phyloP scores from a whole-genome alignment of 2,329 filamentous ascomycete genomes.

The Dactylonectria macrodidyma region DNA sequence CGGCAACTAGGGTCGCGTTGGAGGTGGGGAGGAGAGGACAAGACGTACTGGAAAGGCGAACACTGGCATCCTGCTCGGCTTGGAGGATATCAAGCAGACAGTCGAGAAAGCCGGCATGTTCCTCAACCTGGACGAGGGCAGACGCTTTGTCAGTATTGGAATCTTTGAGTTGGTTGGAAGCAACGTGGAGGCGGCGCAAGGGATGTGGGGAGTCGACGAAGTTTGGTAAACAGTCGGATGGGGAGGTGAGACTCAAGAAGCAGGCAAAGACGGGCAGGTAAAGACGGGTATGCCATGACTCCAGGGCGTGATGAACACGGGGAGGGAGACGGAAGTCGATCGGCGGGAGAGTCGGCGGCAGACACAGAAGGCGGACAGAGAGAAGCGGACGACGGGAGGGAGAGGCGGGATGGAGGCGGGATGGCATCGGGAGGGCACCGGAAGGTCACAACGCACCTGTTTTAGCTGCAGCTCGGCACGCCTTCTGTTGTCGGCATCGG shows the following conservation, averaged over 20 bases:
- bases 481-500: conserved; percentile 81
- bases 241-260: conserved; percentile 13
- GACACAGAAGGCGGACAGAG: conserved; percentile 12
- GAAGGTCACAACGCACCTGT: conserved; percentile 70
- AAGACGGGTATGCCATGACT: conserved; percentile 3
- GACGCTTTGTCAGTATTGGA: conserved; percentile 39
- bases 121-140: conserved; percentile 78
- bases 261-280: conserved; percentile 21
- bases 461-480: conserved; percentile 87
- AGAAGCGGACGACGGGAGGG: conserved; percentile 18
- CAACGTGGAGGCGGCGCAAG: conserved; percentile 31
- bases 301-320: conserved; percentile 8
- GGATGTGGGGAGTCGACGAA: conserved; percentile 31
- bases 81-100: conserved; percentile 92
- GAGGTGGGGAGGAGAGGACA: conserved; percentile 33
- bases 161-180: conserved; percentile 1
- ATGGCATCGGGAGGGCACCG: conserved; percentile 8
- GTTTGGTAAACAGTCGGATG: conserved; percentile 23
- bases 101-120: conserved; percentile 90
- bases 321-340: conserved; percentile 1
- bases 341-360: conserved; percentile 17
- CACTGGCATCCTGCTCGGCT: conserved; percentile 85
- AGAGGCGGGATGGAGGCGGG: conserved; percentile 15
- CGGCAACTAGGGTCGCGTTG: conserved; percentile 40
- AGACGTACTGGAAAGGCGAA: conserved; percentile 88